Evolutionary conservation across 306 rosid genomes (phyloP).

Genomic region (Argentina anserina): DNA sequence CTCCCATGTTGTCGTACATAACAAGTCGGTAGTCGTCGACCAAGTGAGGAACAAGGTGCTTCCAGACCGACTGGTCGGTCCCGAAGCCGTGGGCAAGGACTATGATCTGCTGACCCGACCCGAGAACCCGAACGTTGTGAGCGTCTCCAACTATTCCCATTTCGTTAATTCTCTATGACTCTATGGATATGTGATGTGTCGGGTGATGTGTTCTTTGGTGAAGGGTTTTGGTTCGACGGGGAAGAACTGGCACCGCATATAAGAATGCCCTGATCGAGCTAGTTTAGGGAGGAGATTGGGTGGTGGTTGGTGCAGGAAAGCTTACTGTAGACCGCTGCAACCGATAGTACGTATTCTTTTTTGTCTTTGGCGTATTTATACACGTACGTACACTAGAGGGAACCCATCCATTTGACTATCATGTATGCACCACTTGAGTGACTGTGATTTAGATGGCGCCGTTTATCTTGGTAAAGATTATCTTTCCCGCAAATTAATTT

Average conservation of each 20-base stretch:
- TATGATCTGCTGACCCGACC: constrained; percentile 38
- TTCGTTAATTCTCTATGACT: not conserved
- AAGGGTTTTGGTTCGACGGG: not conserved
- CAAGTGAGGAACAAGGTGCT: constrained; percentile 63
- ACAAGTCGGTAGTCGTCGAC: constrained; percentile 50
- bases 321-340: not conserved
- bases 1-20: constrained; percentile 77
- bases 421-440: not conserved
- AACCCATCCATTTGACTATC: not conserved
- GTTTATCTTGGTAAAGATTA: no score
- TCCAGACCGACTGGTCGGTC: constrained; percentile 85
- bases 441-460: no score
- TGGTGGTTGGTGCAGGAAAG: not conserved
- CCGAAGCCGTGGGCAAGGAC: constrained; percentile 82
- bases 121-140: constrained; percentile 68
- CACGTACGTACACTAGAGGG: not conserved
- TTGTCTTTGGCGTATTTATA: not conserved
- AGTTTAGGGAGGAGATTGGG: not conserved
- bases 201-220: not conserved
- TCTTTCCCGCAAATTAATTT: no score
- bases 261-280: not conserved
- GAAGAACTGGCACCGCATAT: not conserved
- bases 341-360: not conserved
- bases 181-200: not conserved
- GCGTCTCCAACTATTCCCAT: constrained; percentile 80